Evolutionary conservation across 1,139 yeast species (phyloP).

Genomic region (Lodderomyces pseudojiufengensis): DNA sequence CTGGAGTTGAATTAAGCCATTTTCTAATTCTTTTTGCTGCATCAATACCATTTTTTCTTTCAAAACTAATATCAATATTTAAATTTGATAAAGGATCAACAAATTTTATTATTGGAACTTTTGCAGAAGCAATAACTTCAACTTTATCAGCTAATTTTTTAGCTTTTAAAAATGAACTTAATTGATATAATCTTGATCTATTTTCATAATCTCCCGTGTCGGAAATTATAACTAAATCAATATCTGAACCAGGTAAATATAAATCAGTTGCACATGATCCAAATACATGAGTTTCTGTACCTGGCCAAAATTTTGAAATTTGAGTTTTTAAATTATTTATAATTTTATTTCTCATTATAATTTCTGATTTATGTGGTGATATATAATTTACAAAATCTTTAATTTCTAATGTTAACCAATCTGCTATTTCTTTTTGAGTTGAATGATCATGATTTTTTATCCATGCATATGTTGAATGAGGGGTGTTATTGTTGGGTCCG

Average conservation of each 20-base stretch:
- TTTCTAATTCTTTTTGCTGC: slow-evolving; percentile 78
- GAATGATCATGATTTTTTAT: slow-evolving; percentile 72
- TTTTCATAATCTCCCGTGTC: slow-evolving; percentile 61
- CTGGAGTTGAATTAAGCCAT: slow-evolving; percentile 76
- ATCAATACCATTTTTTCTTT: slow-evolving; percentile 76
- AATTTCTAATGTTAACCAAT: slow-evolving; percentile 86
- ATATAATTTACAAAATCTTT: slow-evolving; percentile 82
- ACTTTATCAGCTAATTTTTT: slow-evolving; percentile 65
- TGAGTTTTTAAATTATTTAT: slow-evolving; percentile 57
- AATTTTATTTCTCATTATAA: slow-evolving; percentile 62
- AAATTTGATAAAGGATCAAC: slow-evolving; percentile 70
- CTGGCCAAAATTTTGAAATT: slow-evolving; percentile 69
- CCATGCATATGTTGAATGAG: slow-evolving; percentile 65
- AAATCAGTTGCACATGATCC: slow-evolving; percentile 96
- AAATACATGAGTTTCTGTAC: slow-evolving; percentile 79
- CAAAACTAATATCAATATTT: slow-evolving; percentile 90
- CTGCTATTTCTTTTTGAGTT: slow-evolving; percentile 70
- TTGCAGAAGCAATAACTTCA: slow-evolving; percentile 86
- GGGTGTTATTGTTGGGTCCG: neutral
- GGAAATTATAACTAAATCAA: slow-evolving; percentile 87
- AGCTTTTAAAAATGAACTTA: slow-evolving; percentile 67
- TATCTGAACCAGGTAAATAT: slow-evolving; percentile 93
- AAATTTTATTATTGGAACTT: slow-evolving; percentile 94
- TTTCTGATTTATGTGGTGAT: slow-evolving; percentile 80
- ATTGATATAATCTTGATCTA: slow-evolving; percentile 65